A percentile compares a stretch with the other conserved stretches of the same genome.
These are phyloP conservation scores for Aspergillus asperescens DNA, from an alignment of 495 filamentous ascomycete species.

Conservation along the genomic window DNA sequence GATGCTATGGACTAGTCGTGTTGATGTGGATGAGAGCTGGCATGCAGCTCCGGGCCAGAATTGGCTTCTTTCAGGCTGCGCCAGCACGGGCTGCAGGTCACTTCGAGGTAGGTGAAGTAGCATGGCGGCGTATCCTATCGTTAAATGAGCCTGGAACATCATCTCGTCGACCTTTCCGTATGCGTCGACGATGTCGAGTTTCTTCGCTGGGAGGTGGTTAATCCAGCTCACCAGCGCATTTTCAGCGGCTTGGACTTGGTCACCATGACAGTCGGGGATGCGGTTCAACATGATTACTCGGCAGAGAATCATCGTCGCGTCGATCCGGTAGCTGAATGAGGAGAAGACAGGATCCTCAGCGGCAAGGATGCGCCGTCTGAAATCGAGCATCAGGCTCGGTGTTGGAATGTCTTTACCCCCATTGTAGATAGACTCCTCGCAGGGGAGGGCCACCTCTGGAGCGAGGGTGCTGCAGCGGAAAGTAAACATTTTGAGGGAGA, in stretches of 20 bases:
- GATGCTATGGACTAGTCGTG: slow-evolving; percentile 37
- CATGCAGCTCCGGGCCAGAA: slow-evolving; percentile 27
- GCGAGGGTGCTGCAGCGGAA: slow-evolving; percentile 31
- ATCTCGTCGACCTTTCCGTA: slow-evolving; percentile 45
- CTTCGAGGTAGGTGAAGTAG: slow-evolving; percentile 40
- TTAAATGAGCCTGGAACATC: slow-evolving; percentile 42
- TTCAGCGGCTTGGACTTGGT: slow-evolving; percentile 41
- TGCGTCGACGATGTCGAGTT: slow-evolving; percentile 40
- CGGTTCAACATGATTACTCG: slow-evolving; percentile 35
- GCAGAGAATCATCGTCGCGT: slow-evolving; percentile 34
- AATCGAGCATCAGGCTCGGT: slow-evolving; percentile 29
- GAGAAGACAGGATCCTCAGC: slow-evolving; percentile 33
- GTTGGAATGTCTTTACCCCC: slow-evolving; percentile 25
- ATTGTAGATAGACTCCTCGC: slow-evolving; percentile 35
- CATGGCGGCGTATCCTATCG: slow-evolving; percentile 39
- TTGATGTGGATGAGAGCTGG: slow-evolving; percentile 34
- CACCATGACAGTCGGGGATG: slow-evolving; percentile 32
- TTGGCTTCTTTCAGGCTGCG: slow-evolving; percentile 14
- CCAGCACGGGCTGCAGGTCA: slow-evolving; percentile 30
- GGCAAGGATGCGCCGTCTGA: slow-evolving; percentile 34
- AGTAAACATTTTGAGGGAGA: slow-evolving; percentile 24
- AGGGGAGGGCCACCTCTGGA: slow-evolving; percentile 35
- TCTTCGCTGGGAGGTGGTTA: slow-evolving; percentile 38
- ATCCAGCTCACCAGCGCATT: slow-evolving; percentile 44
- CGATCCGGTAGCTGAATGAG: slow-evolving; percentile 42